Evolutionary conservation across 2,329 filamentous ascomycete genomes (phyloP), one percentile per base, ranked within the genome.

Genomic region (Fusarium napiforme): DNA sequence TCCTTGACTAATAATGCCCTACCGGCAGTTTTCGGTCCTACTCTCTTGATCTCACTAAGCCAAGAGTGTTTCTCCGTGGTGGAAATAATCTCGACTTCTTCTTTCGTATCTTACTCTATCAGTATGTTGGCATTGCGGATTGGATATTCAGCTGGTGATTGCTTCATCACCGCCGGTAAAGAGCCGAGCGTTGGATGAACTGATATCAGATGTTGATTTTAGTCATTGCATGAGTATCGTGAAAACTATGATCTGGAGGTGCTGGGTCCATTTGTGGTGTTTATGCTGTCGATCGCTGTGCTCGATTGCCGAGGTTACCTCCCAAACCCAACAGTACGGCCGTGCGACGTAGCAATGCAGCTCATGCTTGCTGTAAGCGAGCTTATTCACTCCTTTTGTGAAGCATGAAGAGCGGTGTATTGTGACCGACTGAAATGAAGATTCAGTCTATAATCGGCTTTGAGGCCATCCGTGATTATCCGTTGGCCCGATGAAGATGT

Each of bases 1-100:
- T 37, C 18, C 1, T 36, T 28, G 40, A 58, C 18, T 36, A 26
- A 32, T 19, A n/a, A 36, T 43, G 43, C 19, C 23, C 18, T 11
- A 37, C n/a, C 21, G 37, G 26, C 19, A 7, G 19, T 45, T 12
- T 37, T 69, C 67, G 67, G 67, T 49, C 66, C 52, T 69, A 37
- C 49, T 69, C 4, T 37, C 30, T 26, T 59, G 26, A 53, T 23
- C 18, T n/a, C 37, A 12, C 19, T 9, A 5, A 15, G 52, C 67
- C 59, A 43, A 53, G 59, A 16, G 15, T 0, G n/a, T 30, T 43
- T 55, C 9, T 55, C 26, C 36, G 30, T 60, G 67, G 50, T 19
- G 59, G 59, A 60, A 70, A 36, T 16, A 53, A 43, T 58, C 5
- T 5, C 32, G 45, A 19, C 19, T 28, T 19, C 12, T n/a, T 8